Percentiles rank a stretch among this genome's conserved stretches.
Evolutionary conservation across 352 stramenopile species (phyloP).

Genomic region (Phytophthora pistaciae): DNA sequence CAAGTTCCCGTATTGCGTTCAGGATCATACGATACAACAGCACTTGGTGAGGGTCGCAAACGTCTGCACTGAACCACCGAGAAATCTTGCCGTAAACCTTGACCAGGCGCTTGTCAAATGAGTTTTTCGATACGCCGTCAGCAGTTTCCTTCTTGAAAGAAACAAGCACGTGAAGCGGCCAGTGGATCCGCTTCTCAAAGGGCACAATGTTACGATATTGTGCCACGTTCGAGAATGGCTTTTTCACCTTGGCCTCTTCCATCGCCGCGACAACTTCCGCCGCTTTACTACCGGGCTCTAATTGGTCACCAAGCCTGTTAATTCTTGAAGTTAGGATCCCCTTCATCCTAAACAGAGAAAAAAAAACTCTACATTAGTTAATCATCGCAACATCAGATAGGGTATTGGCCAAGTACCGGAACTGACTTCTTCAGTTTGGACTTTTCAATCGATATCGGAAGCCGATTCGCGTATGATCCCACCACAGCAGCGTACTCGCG

Average conservation of each 20-base stretch:
- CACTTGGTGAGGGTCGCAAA: not conserved
- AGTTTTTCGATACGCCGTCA: not conserved
- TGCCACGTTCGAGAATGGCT: not conserved
- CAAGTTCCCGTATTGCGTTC: not conserved
- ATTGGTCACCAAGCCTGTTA: not conserved
- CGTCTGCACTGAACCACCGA: conserved; percentile 6
- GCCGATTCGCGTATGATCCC: not conserved
- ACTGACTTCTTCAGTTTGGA: not conserved
- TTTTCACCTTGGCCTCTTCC: not conserved
- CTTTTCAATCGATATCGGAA: not conserved
- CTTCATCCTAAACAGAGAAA: not conserved
- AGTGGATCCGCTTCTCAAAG: not conserved
- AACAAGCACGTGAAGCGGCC: conserved; percentile 3
- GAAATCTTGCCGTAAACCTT: not conserved
- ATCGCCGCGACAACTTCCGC: not conserved
- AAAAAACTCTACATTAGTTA: too few species aligned
- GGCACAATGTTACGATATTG: not conserved
- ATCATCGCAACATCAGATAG: too few species aligned
- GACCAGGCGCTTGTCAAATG: not conserved
- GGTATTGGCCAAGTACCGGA: too few species aligned
- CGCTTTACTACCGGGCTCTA: not conserved
- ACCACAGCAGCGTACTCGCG: not conserved
- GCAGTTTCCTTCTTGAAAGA: conserved; percentile 13
- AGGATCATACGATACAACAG: conserved; percentile 16
- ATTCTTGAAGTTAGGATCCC: not conserved